Base-by-base conservation (phyloP, 495 filamentous ascomycete genomes). In the Xylaria palmicola region DNA sequence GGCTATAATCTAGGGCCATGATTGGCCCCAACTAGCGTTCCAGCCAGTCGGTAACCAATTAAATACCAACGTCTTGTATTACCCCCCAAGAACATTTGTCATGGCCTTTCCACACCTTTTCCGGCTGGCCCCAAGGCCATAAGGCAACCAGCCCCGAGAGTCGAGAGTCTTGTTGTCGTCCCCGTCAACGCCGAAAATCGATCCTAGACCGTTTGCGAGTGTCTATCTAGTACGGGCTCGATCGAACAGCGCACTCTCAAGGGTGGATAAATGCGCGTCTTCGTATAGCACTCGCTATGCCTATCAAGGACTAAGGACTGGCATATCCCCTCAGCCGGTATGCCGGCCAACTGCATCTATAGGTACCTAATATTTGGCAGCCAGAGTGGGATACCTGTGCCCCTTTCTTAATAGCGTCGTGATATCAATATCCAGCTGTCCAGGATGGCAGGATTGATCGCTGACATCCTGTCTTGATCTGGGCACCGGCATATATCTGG, bases 41-140 rank as follows among this genome's bases (percentile, higher is more conserved):
- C 59, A 30, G 13, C 48, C 26, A 22, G 51, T 34, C n/a, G 59
- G 59, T 62, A 62, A 62, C 59, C 59, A 62, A 62, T 62, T 2
- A 39, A 3, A 40, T 43, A 7, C 32, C 44, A 27, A 52, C 4
- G 32, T 12, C 13, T 37, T 19, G 41, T 37, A 19, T 20, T 29
- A 40, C 24, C 50, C 52, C 50, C 59, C 49, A 39, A 44, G 40
- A 22, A 2, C 22, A 56, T 56, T 62, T 60, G 49, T 56, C 59
- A 62, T 62, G 8, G 20, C 19, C 6, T 32, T 45, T 37, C 27
- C n/a, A 13, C 32, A 6, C 32, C 32, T 6, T 36, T 17, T 49
- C 27, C 48, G n/a, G 34, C 29, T 34, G n/a, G 20, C 29, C 29
- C n/a, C n/a, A n/a, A 32, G 17, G 27, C 10, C 48, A 34, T 34